Base-by-base conservation (phyloP, 257 asterid species). In the Vinca minor region DNA sequence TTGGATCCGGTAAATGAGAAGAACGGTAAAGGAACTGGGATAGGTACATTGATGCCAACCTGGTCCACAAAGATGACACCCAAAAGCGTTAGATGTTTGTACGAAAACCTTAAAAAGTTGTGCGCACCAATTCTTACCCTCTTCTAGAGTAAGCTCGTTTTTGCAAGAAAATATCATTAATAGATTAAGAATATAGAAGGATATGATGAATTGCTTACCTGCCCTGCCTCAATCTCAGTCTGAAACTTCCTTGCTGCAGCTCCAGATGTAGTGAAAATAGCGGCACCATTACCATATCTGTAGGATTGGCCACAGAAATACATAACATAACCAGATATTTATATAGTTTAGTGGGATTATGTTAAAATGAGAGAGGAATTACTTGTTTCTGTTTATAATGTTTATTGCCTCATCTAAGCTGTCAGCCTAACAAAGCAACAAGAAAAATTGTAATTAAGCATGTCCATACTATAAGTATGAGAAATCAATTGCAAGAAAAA, bases 1-100 rank as follows among this genome's bases (percentile, higher is more conserved):
- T 85, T 93, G 71, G 97, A 89, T 69, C 97, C 99, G 1, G 97
- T 89, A 63, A 93, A 89, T 1, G 99, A 89, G 96, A 93, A 89
- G 85, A 93, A 87, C 52, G 99, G 99, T 35, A 87, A 69, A 8
- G 96, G 96, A 63, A 87, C 97, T 28, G 97, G 97, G 70, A 93
- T 89, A 0, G 99, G 97, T 34, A 93, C 97, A 46, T 93, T 93
- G 56, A 89, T 84, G 62, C 99, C 99, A 68, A 93, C 85, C 96
- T 93, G 87, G 59, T 61, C 56, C 47, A 80, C 62, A 12, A 29
- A 36, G 47, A 54, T 25, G 17, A 6, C 46, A 41, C 12, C 65
- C 4, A 14, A 1, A 38, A 25, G 20, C 28, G 6, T 28, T 3
- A 32, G n/a, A 26, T 1, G 1, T 15, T 12, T 42, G 10, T 26